Evolutionary conservation across 2,329 filamentous ascomycete genomes (phyloP).

Genomic region (Pseudonectria foliicola): DNA sequence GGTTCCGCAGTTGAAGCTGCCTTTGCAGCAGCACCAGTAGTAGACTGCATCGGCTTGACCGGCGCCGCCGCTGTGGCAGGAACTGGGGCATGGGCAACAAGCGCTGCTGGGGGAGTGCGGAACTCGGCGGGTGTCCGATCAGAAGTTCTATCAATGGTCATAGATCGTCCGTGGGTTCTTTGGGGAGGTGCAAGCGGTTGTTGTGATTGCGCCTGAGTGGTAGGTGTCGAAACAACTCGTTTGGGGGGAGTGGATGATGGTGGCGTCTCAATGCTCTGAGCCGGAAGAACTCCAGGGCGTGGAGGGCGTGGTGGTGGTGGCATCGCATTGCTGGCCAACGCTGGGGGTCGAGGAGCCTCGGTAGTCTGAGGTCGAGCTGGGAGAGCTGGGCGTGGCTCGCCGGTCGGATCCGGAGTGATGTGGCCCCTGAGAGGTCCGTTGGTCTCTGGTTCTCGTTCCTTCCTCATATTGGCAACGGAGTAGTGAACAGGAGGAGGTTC

Average conservation of each 20-base stretch:
- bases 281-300: slow-evolving; percentile 25
- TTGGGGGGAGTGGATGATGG: slow-evolving; percentile 20
- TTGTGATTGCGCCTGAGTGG: slow-evolving; percentile 20
- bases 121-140: slow-evolving; percentile 18
- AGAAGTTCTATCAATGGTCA: slow-evolving; percentile 30
- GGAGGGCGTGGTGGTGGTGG: slow-evolving; percentile 38
- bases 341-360: slow-evolving; percentile 14
- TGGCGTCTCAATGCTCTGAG: slow-evolving; percentile 10
- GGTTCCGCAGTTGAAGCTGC: slow-evolving; percentile 32
- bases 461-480: slow-evolving; percentile 36
- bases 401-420: slow-evolving; percentile 33
- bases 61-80: slow-evolving; percentile 2
- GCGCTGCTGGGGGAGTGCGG: slow-evolving; percentile 16
- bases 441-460: slow-evolving; percentile 37
- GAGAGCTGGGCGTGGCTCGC: slow-evolving; percentile 40
- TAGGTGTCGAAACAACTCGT: slow-evolving; percentile 25
- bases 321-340: slow-evolving; percentile 11
- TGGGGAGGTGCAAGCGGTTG: slow-evolving; percentile 24
- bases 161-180: slow-evolving; percentile 24
- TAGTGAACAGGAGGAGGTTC: slow-evolving; percentile 50
- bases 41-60: slow-evolving; percentile 5
- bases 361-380: slow-evolving; percentile 40
- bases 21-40: slow-evolving; percentile 4
- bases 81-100: slow-evolving; percentile 10
- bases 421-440: slow-evolving; percentile 32